Conservation (phyloP, 345 rosid genomes). For the Trapa bicornis region DNA sequence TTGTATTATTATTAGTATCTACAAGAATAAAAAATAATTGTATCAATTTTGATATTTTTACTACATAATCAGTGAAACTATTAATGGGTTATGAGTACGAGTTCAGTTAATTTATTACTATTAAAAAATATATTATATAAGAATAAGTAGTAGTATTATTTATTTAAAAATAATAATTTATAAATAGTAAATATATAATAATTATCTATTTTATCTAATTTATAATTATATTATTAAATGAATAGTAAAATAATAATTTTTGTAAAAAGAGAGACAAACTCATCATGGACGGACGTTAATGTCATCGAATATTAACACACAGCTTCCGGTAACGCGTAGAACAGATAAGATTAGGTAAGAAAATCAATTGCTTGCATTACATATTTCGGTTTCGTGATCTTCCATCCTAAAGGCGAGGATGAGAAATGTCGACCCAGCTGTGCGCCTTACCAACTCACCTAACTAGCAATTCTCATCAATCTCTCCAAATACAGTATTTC, state of each 20-base stretch:
- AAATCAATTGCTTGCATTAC: slow-evolving; percentile 4
- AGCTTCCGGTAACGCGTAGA: background rate
- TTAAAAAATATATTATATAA: too few species aligned
- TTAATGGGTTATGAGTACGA: too few species aligned
- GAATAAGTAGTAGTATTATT: too few species aligned
- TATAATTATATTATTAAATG: background rate
- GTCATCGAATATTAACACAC: background rate
- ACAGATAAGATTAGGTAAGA: slow-evolving; percentile 5
- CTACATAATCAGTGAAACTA: too few species aligned
- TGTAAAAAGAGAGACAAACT: too few species aligned
- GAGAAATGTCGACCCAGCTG: background rate
- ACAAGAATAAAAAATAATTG: too few species aligned
- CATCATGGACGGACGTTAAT: background rate
- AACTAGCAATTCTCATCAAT: background rate
- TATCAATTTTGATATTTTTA: too few species aligned
- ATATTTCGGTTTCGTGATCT: background rate
- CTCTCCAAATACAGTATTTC: background rate
- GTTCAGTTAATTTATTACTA: too few species aligned
- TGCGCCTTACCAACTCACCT: slow-evolving; percentile 1
- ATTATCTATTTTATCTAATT: too few species aligned
- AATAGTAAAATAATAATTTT: background rate
- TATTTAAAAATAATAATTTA: too few species aligned
- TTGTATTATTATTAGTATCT: too few species aligned
- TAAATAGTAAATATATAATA: too few species aligned
- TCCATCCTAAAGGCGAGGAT: background rate